Evolutionary conservation across 2,329 filamentous ascomycete genomes (phyloP), one percentile per base, ranked within the genome.

Genomic region (Trichoderma brevicompactum): DNA sequence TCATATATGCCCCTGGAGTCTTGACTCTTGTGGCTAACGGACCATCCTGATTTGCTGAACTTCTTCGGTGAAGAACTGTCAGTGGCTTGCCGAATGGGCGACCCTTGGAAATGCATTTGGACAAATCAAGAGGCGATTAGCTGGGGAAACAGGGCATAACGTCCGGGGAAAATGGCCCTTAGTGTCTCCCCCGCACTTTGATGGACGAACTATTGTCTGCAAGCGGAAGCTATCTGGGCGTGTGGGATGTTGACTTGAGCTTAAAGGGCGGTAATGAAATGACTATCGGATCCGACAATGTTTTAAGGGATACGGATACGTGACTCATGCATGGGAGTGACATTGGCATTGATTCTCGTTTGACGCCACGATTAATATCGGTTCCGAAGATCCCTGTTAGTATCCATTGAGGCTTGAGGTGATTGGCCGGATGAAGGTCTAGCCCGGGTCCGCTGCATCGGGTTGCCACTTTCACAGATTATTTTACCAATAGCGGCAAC

Each of bases 171-270:
- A 41, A 41, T 28, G 19, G 52, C 5, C 7, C 52, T 54, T 28
- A 19, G 12, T 23, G 52, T 23, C 13, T 54, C 52, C 52, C 52
- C 52, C 52, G 52, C 52, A 54, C 23, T 28, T 41, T 54, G 36
- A 6, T 54, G 17, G 36, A 55, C 17, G 38, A 55, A 55, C 52
- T 55, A 55, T 55, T 55, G 52, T 23, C 52, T 41, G 52, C 52
- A 55, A 41, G 52, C 36, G 17, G 52, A 55, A 55, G 36, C 19
- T 55, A 12, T 28, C 13, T 54, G 17, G 36, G 12, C 15, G 50
- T 38, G 52, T 40, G 52, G 15, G 36, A 28, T 40, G 17, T 13
- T 23, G 12, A 23, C 9, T 28, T 10, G 52, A 55, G 52, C 15
- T 28, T 41, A 40, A 41, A 41, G 36, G 13, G 15, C 5, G 36